phyloP scores from a whole-genome alignment of 306 rosid genomes.

The Rubus parviflorus region DNA sequence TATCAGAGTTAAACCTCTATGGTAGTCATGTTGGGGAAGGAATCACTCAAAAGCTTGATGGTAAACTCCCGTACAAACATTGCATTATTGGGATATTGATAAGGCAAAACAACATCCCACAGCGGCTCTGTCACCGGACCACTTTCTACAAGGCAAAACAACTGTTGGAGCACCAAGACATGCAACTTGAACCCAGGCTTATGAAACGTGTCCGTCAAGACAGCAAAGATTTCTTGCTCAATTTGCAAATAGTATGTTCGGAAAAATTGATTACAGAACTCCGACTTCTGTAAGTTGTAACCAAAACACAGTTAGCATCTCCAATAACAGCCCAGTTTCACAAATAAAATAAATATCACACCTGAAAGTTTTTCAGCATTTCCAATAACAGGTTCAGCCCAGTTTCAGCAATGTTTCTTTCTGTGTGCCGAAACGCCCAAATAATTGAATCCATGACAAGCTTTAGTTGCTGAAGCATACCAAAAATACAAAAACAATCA shows the following conservation, averaged over 20 bases:
- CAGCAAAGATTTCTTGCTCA: constrained; percentile 94
- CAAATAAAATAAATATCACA: constrained; percentile 21
- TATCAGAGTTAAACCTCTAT: constrained; percentile 56
- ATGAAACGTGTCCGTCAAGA: constrained; percentile 92
- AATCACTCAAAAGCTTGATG: constrained; percentile 81
- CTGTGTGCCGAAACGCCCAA: constrained; percentile 98
- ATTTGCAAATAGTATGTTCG: constrained; percentile 72
- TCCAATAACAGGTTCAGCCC: constrained; percentile 77
- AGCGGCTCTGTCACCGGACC: constrained; percentile 84
- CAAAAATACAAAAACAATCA: neutral
- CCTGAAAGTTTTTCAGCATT: constrained; percentile 93
- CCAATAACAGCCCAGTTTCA: neutral
- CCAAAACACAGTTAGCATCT: constrained; percentile 24
- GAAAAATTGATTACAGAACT: constrained; percentile 92
- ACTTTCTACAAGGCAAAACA: constrained; percentile 92
- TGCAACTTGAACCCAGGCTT: constrained; percentile 99
- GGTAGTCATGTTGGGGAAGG: constrained; percentile 95
- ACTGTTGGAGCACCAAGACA: constrained; percentile 93
- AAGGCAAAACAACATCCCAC: constrained; percentile 77
- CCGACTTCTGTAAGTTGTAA: constrained; percentile 58
- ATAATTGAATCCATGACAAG: constrained; percentile 97
- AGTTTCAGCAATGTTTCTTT: constrained; percentile 96
- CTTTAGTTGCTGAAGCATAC: constrained; percentile 75
- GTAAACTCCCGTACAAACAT: constrained; percentile 83
- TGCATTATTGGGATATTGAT: constrained; percentile 63